Conservation (phyloP, 768 basidiomycete genomes). For the Trametes coccinea region DNA sequence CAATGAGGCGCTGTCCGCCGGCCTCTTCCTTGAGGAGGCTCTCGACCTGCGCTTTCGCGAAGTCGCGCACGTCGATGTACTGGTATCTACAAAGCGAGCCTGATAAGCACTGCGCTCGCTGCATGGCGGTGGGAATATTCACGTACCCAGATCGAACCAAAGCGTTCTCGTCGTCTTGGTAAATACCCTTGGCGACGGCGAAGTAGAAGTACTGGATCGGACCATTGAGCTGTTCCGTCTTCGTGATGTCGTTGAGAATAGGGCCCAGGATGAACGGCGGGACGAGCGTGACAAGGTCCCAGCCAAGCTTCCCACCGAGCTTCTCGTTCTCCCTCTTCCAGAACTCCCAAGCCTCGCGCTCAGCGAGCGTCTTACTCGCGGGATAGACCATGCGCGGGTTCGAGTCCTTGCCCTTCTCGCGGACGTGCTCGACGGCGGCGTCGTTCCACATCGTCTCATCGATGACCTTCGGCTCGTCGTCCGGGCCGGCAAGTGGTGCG, state of each 20-base stretch:
- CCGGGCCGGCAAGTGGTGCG: constrained; percentile 8
- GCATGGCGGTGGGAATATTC: no score
- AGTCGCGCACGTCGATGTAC: constrained; percentile 52
- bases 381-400: constrained; percentile 44
- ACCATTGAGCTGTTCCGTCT: constrained; percentile 20
- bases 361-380: constrained; percentile 66
- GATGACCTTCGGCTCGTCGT: constrained; percentile 29
- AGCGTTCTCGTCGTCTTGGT: background rate
- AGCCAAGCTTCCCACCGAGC: constrained; percentile 26
- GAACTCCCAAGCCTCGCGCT: constrained; percentile 35
- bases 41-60: constrained; percentile 51
- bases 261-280: constrained; percentile 43
- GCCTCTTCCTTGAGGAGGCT: constrained; percentile 54
- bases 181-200: constrained; percentile 27
- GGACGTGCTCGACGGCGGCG: constrained; percentile 48
- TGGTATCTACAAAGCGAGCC: background rate
- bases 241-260: constrained; percentile 41
- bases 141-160: background rate
- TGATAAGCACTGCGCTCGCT: background rate
- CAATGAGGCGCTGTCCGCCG: constrained; percentile 57
- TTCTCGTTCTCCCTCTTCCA: constrained; percentile 13
- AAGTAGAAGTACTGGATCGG: constrained; percentile 41
- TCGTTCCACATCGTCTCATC: constrained; percentile 63
- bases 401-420: constrained; percentile 49
- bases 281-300: constrained; percentile 36